phyloP scores from a whole-genome alignment of 805 yeast genomes.

The Candida sithepensis region DNA sequence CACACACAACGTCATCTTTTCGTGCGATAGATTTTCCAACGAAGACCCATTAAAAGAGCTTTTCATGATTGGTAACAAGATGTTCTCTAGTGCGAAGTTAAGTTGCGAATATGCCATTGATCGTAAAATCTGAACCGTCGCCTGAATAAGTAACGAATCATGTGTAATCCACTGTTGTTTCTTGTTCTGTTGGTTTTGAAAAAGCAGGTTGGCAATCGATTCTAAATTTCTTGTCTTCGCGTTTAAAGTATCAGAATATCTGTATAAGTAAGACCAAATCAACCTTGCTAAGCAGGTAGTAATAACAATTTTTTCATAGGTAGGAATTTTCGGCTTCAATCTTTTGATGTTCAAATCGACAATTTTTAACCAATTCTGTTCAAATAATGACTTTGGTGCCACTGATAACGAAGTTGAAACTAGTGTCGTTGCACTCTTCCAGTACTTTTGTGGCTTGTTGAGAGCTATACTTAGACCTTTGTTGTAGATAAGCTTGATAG shows the following conservation, averaged over 20 bases:
- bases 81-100: constrained; percentile 75
- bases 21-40: constrained; percentile 65
- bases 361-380: constrained; percentile 64
- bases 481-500: constrained; percentile 59
- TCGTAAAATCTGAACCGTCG: constrained; percentile 71
- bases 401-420: constrained; percentile 76
- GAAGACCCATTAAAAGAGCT: constrained; percentile 53
- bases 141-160: constrained; percentile 57
- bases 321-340: constrained; percentile 56
- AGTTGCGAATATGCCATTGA: constrained; percentile 76
- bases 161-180: constrained; percentile 76
- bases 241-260: constrained; percentile 86
- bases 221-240: constrained; percentile 80
- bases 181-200: constrained; percentile 40
- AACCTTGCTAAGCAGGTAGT: constrained; percentile 69
- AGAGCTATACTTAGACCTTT: constrained; percentile 44
- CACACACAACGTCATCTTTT: constrained; percentile 64
- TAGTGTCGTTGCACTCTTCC: constrained; percentile 67
- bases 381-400: constrained; percentile 72
- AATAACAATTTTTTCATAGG: constrained; percentile 49
- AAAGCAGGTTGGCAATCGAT: constrained; percentile 53
- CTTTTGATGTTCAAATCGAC: constrained; percentile 60
- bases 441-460: constrained; percentile 41
- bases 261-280: constrained; percentile 83
- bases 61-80: constrained; percentile 65